Evolutionary conservation across 768 basidiomycete genomes (phyloP).

Genomic region (Podaxis pistillaris): DNA sequence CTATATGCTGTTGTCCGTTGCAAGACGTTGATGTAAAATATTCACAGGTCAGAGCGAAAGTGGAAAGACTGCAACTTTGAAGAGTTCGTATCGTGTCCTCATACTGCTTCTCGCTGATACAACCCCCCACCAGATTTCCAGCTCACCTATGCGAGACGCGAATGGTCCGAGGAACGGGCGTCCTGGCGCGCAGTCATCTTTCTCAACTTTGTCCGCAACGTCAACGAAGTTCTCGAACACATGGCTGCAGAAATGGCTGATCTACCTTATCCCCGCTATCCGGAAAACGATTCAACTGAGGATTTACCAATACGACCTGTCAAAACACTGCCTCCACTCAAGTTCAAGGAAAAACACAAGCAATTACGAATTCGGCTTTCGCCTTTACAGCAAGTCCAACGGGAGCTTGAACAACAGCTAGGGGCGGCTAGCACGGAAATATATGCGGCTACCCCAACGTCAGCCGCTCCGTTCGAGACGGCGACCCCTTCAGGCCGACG

Average conservation of each 20-base stretch:
- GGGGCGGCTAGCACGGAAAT: conserved; percentile 59
- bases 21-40: not conserved
- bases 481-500: conserved; percentile 21
- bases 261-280: conserved; percentile 26
- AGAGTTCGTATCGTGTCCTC: conserved; percentile 43
- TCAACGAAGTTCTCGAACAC: conserved; percentile 60
- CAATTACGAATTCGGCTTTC: conserved; percentile 56
- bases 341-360: conserved; percentile 62
- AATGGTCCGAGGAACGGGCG: conserved; percentile 67
- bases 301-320: conserved; percentile 35
- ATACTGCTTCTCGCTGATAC: conserved; percentile 10
- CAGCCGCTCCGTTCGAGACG: conserved; percentile 41
- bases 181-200: conserved; percentile 78
- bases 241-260: conserved; percentile 56
- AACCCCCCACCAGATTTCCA: conserved; percentile 56
- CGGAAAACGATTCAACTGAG: conserved; percentile 40
- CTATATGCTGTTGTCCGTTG: conserved; percentile 3
- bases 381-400: conserved; percentile 56
- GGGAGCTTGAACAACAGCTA: conserved; percentile 56
- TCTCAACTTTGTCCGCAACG: conserved; percentile 76
- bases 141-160: conserved; percentile 64
- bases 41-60: conserved; percentile 64
- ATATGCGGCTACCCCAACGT: conserved; percentile 35
- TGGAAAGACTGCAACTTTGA: conserved; percentile 78
- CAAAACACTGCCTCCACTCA: conserved; percentile 39